phyloP scores from a whole-genome alignment of 371 early-diverging fungal species.

The Cokeromyces recurvatus region DNA sequence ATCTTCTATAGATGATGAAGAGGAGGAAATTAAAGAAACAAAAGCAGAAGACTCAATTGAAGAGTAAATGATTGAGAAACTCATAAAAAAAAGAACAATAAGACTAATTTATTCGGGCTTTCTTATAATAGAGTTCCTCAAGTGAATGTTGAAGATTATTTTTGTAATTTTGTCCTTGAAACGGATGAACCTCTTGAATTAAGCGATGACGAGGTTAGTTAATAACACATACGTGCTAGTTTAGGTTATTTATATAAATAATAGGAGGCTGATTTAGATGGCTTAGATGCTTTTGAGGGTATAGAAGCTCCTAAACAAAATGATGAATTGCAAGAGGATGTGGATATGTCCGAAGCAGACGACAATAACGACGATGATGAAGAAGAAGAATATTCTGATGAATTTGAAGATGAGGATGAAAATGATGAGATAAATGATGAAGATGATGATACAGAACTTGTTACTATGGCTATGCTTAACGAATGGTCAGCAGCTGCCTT shows the following conservation, averaged over 20 bases:
- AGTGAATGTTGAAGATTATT: slow-evolving; percentile 32
- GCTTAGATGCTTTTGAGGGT: slow-evolving; percentile 30
- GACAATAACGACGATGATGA: slow-evolving; percentile 23
- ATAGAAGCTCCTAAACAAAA: slow-evolving; percentile 18
- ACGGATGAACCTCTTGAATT: slow-evolving; percentile 38
- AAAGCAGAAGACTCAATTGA: slow-evolving; percentile 8
- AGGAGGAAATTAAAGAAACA: too few relatives aligned
- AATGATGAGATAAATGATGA: slow-evolving; percentile 17
- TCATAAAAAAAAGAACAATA: too few relatives aligned
- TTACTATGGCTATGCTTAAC: slow-evolving; percentile 33
- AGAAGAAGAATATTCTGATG: slow-evolving; percentile 19
- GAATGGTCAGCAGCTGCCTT: slow-evolving; percentile 32
- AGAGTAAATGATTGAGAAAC: slow-evolving; percentile 7
- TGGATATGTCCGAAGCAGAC: slow-evolving; percentile 35
- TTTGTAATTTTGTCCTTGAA: slow-evolving; percentile 35
- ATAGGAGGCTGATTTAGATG: slow-evolving; percentile 32
- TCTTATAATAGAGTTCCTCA: slow-evolving; percentile 2
- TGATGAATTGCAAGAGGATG: slow-evolving; percentile 24
- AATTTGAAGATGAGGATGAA: slow-evolving; percentile 29
- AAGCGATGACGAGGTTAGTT: slow-evolving; percentile 32
- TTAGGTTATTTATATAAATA: not conserved
- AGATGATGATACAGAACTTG: slow-evolving; percentile 17
- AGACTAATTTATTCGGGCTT: too few relatives aligned
- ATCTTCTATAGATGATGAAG: too few relatives aligned
- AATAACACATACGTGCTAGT: not conserved